phyloP scores from a whole-genome alignment of 1,284 basidiomycete species.

The Puccinia horiana region DNA sequence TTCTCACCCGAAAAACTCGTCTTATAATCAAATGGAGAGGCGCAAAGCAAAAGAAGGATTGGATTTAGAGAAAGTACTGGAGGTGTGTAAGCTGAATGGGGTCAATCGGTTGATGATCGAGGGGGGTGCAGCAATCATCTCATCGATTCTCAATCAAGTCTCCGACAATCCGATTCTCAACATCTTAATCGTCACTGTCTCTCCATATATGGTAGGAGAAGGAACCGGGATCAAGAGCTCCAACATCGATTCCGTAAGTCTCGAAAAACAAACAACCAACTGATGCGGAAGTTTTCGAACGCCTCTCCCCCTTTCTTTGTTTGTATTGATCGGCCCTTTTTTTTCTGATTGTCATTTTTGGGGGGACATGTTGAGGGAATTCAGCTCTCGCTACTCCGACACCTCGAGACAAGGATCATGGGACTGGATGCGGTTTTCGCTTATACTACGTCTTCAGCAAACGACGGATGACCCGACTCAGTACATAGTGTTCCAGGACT shows the following conservation, averaged over 20 bases:
- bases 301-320: too few relatives aligned
- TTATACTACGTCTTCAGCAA: constrained; percentile 51
- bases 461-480: not conserved
- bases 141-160: constrained; percentile 67
- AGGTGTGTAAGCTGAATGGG: constrained; percentile 64
- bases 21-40: not conserved
- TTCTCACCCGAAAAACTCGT: not conserved
- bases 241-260: constrained; percentile 59
- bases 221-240: constrained; percentile 63
- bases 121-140: constrained; percentile 82
- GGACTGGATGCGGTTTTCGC: constrained; percentile 57
- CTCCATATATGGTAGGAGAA: constrained; percentile 75
- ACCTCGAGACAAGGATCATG: constrained; percentile 54
- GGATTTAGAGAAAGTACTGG: constrained; percentile 65
- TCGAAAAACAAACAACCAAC: too few relatives aligned
- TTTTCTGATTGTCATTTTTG: not conserved
- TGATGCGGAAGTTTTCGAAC: not conserved
- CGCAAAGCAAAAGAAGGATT: constrained; percentile 60
- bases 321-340: not conserved
- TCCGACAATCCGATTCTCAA: constrained; percentile 64
- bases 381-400: constrained; percentile 52
- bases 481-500: not conserved
- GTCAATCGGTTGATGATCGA: constrained; percentile 88
- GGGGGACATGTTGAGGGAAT: too few relatives aligned
- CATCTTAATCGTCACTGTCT: constrained; percentile 75